phyloP scores from a whole-genome alignment of 2,329 filamentous ascomycete species.

The Byssothecium circinans region DNA sequence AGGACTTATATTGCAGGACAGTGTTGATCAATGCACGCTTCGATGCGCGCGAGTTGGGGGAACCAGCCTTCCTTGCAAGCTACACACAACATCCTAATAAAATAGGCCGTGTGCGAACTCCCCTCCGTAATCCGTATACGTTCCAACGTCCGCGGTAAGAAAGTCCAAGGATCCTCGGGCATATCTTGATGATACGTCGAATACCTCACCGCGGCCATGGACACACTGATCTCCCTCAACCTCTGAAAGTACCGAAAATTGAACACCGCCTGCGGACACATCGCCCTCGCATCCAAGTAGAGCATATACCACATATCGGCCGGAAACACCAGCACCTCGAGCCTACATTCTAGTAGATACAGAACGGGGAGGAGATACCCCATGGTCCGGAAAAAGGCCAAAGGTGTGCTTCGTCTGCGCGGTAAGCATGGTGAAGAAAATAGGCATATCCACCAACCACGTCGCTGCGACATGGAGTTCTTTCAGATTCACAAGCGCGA shows the following conservation, averaged over 20 bases:
- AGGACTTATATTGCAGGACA: too few relatives aligned
- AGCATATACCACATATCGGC: conserved; percentile 11
- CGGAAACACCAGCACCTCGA: conserved; percentile 15
- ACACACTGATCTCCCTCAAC: conserved; percentile 13
- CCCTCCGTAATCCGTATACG: conserved; percentile 19
- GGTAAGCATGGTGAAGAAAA: conserved; percentile 8
- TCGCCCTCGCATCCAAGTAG: not conserved
- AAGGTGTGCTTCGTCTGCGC: not conserved
- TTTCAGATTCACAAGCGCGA: conserved; percentile 12
- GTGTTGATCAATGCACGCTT: conserved; percentile 10
- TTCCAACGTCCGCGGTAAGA: conserved; percentile 17
- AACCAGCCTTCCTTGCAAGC: conserved; percentile 7
- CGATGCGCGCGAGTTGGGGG: conserved; percentile 10
- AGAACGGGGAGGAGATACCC: conserved; percentile 3
- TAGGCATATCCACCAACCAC: conserved; percentile 22
- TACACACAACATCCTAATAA: conserved; percentile 11
- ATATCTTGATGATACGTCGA: not conserved
- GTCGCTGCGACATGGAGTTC: conserved; percentile 12
- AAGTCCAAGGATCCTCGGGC: conserved; percentile 3
- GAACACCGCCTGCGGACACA: too few relatives aligned
- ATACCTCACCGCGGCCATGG: conserved; percentile 16
- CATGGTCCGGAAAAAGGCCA: conserved; percentile 2
- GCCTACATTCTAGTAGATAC: not conserved
- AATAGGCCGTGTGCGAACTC: conserved; percentile 1
- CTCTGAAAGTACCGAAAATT: conserved; percentile 12